These are phyloP conservation scores for Alternaria panax DNA, from an alignment of 2,329 filamentous ascomycete species.

Conservation along the genomic window DNA sequence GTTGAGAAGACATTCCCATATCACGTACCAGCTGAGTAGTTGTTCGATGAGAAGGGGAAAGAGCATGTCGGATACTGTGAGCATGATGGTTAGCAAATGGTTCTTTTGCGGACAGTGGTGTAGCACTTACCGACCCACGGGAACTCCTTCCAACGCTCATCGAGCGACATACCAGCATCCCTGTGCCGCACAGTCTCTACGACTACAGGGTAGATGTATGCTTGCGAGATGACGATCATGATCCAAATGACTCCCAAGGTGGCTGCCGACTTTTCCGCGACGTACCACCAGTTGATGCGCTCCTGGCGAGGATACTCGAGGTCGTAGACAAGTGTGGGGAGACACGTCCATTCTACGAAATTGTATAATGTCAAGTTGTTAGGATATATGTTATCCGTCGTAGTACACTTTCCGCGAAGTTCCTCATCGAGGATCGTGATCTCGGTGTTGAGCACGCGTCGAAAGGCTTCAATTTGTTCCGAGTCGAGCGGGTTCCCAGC, in stretches of 20 bases:
- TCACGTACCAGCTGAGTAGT: slow-evolving; percentile 79
- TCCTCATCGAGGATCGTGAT: slow-evolving; percentile 70
- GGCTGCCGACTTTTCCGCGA: slow-evolving; percentile 73
- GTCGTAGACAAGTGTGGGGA: slow-evolving; percentile 82
- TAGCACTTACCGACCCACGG: slow-evolving; percentile 65
- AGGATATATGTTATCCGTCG: slow-evolving; percentile 65
- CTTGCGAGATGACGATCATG: slow-evolving; percentile 80
- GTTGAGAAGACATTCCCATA: slow-evolving; percentile 74
- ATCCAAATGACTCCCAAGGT: slow-evolving; percentile 76
- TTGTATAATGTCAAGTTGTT: slow-evolving; percentile 71
- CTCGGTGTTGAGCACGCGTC: slow-evolving; percentile 71
- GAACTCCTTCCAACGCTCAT: slow-evolving; percentile 69
- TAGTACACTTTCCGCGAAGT: slow-evolving; percentile 67
- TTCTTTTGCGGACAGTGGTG: no score
- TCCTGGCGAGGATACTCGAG: slow-evolving; percentile 77
- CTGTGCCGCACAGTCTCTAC: slow-evolving; percentile 72
- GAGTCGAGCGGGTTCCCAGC: slow-evolving; percentile 66
- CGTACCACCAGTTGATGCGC: slow-evolving; percentile 75
- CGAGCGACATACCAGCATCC: slow-evolving; percentile 67
- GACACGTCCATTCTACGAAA: slow-evolving; percentile 74
- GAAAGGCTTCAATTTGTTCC: slow-evolving; percentile 69
- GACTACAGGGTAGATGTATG: slow-evolving; percentile 79
- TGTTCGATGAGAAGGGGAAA: slow-evolving; percentile 84
- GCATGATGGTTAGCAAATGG: not conserved
- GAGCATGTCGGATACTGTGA: slow-evolving; percentile 69